These are phyloP conservation scores for Apiospora marii DNA, from an alignment of 2,329 filamentous ascomycete species.

Conservation along the genomic window DNA sequence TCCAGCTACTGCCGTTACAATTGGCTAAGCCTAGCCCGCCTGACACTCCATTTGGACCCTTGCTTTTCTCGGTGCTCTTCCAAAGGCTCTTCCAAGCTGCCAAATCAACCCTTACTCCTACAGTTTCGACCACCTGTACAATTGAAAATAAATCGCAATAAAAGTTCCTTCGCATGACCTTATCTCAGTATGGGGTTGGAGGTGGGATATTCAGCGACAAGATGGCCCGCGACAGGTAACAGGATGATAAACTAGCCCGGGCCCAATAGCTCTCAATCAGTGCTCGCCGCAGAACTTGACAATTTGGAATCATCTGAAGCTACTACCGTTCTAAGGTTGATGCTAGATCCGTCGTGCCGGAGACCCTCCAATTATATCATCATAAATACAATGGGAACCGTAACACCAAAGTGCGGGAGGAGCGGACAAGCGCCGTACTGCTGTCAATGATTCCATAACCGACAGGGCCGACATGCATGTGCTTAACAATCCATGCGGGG, in stretches of 20 bases:
- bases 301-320: slow-evolving; percentile 5
- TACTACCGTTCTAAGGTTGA: neutral
- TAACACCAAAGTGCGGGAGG: neutral
- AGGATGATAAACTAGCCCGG: too few species aligned
- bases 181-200: neutral
- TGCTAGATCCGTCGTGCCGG: neutral
- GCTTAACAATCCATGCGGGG: neutral
- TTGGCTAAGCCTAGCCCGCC: neutral
- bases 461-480: slow-evolving; percentile 10
- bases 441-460: neutral
- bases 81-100: neutral
- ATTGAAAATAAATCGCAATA: too few species aligned
- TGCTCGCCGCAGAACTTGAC: neutral
- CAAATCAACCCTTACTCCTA: neutral
- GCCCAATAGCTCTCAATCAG: neutral
- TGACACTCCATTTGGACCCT: neutral
- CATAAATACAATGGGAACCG: neutral
- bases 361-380: neutral
- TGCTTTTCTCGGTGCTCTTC: neutral
- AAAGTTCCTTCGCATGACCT: neutral
- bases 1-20: neutral
- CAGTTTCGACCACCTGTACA: neutral
- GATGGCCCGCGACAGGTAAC: too few species aligned
- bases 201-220: too few species aligned
- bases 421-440: neutral